These are phyloP conservation scores for Orbilia oligospora DNA, from an alignment of 2,329 filamentous ascomycete species.

Conservation along the genomic window DNA sequence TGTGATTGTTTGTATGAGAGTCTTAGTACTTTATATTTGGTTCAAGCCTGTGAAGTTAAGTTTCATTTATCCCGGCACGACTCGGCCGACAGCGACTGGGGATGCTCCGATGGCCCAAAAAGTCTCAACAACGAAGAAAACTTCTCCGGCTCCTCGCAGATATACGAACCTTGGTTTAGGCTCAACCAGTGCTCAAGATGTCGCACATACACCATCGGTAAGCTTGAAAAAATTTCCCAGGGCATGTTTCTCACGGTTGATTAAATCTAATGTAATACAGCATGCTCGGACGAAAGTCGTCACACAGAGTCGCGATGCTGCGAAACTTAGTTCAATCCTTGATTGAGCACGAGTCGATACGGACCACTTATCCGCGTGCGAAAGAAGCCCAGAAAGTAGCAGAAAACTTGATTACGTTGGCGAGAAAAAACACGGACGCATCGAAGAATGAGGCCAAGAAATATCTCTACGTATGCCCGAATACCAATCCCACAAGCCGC, in stretches of 20 bases:
- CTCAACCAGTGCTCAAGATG: slow-evolving; percentile 25
- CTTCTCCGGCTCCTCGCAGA: slow-evolving; percentile 1
- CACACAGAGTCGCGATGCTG: slow-evolving; percentile 91
- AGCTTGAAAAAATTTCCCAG: not conserved
- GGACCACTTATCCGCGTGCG: slow-evolving; percentile 94
- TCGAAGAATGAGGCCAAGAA: slow-evolving; percentile 80
- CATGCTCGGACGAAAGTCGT: slow-evolving; percentile 83
- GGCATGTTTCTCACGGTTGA: not conserved
- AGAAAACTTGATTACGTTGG: slow-evolving; percentile 93
- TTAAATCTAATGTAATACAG: slow-evolving; percentile 1
- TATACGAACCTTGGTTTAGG: not conserved
- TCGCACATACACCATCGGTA: slow-evolving; percentile 60
- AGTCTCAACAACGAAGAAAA: slow-evolving; percentile 18
- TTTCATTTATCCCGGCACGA: slow-evolving; percentile 6
- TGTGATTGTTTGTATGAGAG: not conserved
- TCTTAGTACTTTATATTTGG: too few relatives aligned
- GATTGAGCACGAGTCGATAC: slow-evolving; percentile 91
- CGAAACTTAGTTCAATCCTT: slow-evolving; percentile 97
- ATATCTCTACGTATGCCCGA: slow-evolving; percentile 83
- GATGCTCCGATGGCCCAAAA: slow-evolving; percentile 4
- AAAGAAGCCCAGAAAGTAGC: slow-evolving; percentile 96
- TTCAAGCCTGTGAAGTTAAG: not conserved
- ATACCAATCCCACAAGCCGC: not conserved
- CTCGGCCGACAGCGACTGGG: slow-evolving; percentile 3
- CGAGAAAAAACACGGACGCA: slow-evolving; percentile 91